These are phyloP conservation scores for Collybia nuda DNA, from an alignment of 768 basidiomycete species.

Conservation along the genomic window DNA sequence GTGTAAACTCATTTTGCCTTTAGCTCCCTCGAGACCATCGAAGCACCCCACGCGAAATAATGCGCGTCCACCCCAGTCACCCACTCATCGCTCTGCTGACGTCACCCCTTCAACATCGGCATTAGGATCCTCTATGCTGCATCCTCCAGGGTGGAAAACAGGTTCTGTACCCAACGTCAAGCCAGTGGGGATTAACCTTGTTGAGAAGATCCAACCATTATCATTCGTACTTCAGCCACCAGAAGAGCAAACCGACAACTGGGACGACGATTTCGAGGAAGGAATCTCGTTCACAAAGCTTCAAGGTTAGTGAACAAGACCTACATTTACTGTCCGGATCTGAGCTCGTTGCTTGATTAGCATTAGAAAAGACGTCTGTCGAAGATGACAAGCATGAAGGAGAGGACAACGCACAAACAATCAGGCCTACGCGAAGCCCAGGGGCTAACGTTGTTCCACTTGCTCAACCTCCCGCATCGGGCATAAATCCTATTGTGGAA, in stretches of 20 bases:
- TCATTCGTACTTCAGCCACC: constrained; percentile 68
- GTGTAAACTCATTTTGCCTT: constrained; percentile 2
- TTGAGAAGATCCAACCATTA: constrained; percentile 60
- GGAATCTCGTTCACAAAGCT: constrained; percentile 87
- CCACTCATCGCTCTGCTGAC: constrained; percentile 41
- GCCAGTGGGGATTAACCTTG: constrained; percentile 36
- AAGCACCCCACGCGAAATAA: constrained; percentile 56
- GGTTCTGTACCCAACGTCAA: constrained; percentile 31
- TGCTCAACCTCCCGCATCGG: constrained; percentile 59
- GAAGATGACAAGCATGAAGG: constrained; percentile 57
- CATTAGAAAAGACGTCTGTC: constrained; percentile 57
- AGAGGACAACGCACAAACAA: constrained; percentile 81
- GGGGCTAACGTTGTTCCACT: constrained; percentile 50
- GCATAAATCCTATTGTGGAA: constrained; percentile 73
- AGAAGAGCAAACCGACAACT: constrained; percentile 91
- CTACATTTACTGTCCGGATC: no score
- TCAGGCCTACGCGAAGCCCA: constrained; percentile 75
- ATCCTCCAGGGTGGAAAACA: constrained; percentile 34
- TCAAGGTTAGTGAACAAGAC: constrained; percentile 42
- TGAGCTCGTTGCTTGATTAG: constrained; percentile 27
- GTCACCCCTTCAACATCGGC: constrained; percentile 28
- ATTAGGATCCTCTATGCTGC: constrained; percentile 23
- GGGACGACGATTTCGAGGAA: constrained; percentile 98
- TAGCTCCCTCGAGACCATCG: constrained; percentile 75
- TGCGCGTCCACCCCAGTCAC: constrained; percentile 40